A percentile compares a stretch with the other conserved stretches of the same genome.
These are phyloP conservation scores for Penicillium thymicola DNA, from an alignment of 2,329 filamentous ascomycete genomes.

Conservation along the genomic window DNA sequence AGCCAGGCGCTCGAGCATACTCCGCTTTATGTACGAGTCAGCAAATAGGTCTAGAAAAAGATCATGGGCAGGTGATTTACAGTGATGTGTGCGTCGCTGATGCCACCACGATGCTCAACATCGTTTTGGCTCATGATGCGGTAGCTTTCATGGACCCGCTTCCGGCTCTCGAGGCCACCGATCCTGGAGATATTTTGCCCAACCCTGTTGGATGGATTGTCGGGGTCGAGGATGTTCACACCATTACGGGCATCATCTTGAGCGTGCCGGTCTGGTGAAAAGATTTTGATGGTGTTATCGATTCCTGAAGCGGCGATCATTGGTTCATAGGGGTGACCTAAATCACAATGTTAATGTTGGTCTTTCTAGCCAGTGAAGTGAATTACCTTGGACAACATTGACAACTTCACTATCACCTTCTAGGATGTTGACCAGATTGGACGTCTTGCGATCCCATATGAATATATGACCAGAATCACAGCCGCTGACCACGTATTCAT, in stretches of 20 bases:
- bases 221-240: slow-evolving; percentile 54
- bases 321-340: slow-evolving; percentile 65
- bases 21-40: slow-evolving; percentile 36
- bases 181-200: slow-evolving; percentile 25
- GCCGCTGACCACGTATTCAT: slow-evolving; percentile 66
- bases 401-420: slow-evolving; percentile 67
- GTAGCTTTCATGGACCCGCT: slow-evolving; percentile 59
- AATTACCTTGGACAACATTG: slow-evolving; percentile 61
- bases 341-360: slow-evolving; percentile 11
- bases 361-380: neutral
- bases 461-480: slow-evolving; percentile 66
- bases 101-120: slow-evolving; percentile 55
- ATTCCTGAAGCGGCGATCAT: slow-evolving; percentile 65
- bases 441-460: slow-evolving; percentile 65
- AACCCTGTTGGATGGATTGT: slow-evolving; percentile 38
- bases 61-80: slow-evolving; percentile 35
- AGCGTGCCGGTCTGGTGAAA: slow-evolving; percentile 58
- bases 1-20: slow-evolving; percentile 47
- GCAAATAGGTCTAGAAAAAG: neutral
- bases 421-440: slow-evolving; percentile 61
- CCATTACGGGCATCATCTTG: slow-evolving; percentile 57
- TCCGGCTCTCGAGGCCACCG: slow-evolving; percentile 54
- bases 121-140: slow-evolving; percentile 63
- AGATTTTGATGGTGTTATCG: slow-evolving; percentile 67
- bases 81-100: slow-evolving; percentile 57